These are phyloP conservation scores for Apiospora kogelbergensis DNA, from an alignment of 2,329 filamentous ascomycete genomes.

Conservation along the genomic window DNA sequence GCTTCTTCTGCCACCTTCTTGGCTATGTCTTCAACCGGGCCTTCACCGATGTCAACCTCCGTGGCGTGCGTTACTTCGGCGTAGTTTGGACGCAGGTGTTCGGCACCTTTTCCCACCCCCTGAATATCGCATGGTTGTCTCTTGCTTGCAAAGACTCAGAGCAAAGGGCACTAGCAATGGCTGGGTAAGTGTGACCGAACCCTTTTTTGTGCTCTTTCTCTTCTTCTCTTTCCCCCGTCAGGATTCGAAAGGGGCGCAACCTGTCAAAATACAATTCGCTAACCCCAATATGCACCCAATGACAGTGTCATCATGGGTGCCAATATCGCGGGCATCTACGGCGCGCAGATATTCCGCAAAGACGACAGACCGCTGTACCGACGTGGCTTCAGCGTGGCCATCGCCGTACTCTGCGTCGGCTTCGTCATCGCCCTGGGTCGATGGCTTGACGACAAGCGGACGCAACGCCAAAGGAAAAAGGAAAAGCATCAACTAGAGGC, in stretches of 20 bases:
- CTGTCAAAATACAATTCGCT: too few relatives aligned
- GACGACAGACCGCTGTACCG: background rate
- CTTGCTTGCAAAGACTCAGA: conserved; percentile 47
- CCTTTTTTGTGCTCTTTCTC: conserved; percentile 24
- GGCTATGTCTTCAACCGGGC: conserved; percentile 14
- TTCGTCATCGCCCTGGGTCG: background rate
- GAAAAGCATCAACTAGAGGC: background rate
- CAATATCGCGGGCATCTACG: background rate
- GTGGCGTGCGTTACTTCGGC: conserved; percentile 49
- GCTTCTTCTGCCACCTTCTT: conserved; percentile 35
- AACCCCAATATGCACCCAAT: background rate
- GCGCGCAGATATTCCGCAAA: background rate
- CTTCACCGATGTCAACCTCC: background rate
- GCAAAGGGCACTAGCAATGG: conserved; percentile 49
- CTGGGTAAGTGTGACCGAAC: conserved; percentile 18
- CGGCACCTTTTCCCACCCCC: conserved; percentile 52
- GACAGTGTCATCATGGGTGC: conserved; percentile 5
- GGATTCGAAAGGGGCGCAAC: too few relatives aligned
- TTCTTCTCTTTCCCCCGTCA: too few relatives aligned
- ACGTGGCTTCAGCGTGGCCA: background rate
- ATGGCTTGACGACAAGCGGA: background rate
- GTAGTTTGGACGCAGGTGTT: conserved; percentile 43
- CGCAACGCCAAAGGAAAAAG: background rate
- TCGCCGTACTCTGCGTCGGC: background rate
- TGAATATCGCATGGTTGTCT: conserved; percentile 53